Percentiles rank a stretch among this genome's conserved stretches.
Conservation (phyloP, 768 basidiomycete genomes). For the Tylopilus rubrobrunneus region DNA sequence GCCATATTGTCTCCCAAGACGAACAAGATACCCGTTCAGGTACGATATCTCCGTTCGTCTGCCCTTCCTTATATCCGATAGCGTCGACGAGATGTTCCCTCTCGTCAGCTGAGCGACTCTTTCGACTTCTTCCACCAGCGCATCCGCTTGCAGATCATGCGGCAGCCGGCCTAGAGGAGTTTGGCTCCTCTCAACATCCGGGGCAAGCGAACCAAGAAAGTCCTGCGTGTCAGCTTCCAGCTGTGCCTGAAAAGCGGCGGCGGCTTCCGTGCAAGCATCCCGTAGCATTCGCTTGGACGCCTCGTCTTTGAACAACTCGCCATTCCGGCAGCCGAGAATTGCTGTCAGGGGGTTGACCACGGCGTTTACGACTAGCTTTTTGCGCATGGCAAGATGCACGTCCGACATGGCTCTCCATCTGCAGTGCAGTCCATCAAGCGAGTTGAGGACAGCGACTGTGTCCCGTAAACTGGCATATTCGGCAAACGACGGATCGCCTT, state of each 20-base stretch:
- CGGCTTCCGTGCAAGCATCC: slow-evolving; percentile 70
- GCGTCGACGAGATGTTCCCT: slow-evolving; percentile 77
- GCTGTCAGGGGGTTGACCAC: slow-evolving; percentile 86
- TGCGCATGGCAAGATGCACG: slow-evolving; percentile 66
- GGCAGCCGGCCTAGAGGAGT: slow-evolving; percentile 41
- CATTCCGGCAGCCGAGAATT: slow-evolving; percentile 75
- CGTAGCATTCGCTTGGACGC: slow-evolving; percentile 43
- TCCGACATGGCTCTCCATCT: slow-evolving; percentile 64
- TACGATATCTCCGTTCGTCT: slow-evolving; percentile 72
- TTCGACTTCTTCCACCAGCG: slow-evolving; percentile 54
- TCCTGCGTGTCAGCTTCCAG: slow-evolving; percentile 37
- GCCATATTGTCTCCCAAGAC: slow-evolving; percentile 53
- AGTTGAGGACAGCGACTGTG: slow-evolving; percentile 62
- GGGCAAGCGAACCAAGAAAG: slow-evolving; percentile 23
- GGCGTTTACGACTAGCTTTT: slow-evolving; percentile 78
- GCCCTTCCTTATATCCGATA: slow-evolving; percentile 62
- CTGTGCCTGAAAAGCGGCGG: slow-evolving; percentile 53
- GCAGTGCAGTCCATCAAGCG: slow-evolving; percentile 52
- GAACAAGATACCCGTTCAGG: slow-evolving; percentile 77
- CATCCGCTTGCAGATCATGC: slow-evolving; percentile 37
- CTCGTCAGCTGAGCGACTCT: slow-evolving; percentile 56
- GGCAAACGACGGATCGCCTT: slow-evolving; percentile 31
- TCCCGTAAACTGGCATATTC: slow-evolving; percentile 61
- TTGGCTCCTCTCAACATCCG: slow-evolving; percentile 21
- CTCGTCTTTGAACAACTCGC: slow-evolving; percentile 53